Evolutionary conservation across 176 grass and related monocot genomes (phyloP).

Genomic region (Microstegium vimineum): DNA sequence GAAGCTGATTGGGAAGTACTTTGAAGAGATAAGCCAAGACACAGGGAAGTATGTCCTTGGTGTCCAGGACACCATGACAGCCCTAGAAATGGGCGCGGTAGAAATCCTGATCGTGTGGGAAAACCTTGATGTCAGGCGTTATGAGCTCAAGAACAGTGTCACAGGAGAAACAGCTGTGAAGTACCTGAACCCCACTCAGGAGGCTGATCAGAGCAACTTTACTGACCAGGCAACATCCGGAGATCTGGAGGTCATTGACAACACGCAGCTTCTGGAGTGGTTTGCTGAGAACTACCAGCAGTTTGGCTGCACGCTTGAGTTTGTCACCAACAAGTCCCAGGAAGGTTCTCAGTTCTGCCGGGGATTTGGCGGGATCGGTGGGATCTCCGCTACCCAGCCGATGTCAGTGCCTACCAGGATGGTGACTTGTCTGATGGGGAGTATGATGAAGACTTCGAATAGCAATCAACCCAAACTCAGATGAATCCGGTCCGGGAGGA

Average conservation of each 20-base stretch:
- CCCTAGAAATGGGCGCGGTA: constrained; percentile 49
- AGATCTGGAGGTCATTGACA: constrained; percentile 45
- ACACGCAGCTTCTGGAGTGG: constrained; percentile 45
- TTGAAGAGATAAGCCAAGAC: constrained; percentile 62
- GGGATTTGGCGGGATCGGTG: constrained; percentile 57
- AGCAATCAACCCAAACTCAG: constrained; percentile 47
- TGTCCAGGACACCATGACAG: constrained; percentile 47
- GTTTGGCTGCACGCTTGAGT: constrained; percentile 53
- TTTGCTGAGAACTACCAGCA: constrained; percentile 53
- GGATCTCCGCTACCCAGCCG: constrained; percentile 51
- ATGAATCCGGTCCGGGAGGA: constrained; percentile 30
- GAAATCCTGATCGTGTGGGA: constrained; percentile 62
- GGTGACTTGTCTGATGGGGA: constrained; percentile 36
- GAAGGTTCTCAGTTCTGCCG: constrained; percentile 62
- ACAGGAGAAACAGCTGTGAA: constrained; percentile 45
- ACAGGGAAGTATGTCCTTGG: constrained; percentile 55
- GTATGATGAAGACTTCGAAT: constrained; percentile 41
- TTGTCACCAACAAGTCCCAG: constrained; percentile 59
- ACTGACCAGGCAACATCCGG: constrained; percentile 8
- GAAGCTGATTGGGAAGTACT: constrained; percentile 65
- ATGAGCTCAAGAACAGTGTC: constrained; percentile 42
- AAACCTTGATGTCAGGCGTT: constrained; percentile 47
- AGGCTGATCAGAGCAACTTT: constrained; percentile 47
- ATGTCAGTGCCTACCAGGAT: constrained; percentile 28
- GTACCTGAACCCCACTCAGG: constrained; percentile 32